These are phyloP conservation scores for Postia placenta DNA, from an alignment of 768 basidiomycete species.

Conservation along the genomic window DNA sequence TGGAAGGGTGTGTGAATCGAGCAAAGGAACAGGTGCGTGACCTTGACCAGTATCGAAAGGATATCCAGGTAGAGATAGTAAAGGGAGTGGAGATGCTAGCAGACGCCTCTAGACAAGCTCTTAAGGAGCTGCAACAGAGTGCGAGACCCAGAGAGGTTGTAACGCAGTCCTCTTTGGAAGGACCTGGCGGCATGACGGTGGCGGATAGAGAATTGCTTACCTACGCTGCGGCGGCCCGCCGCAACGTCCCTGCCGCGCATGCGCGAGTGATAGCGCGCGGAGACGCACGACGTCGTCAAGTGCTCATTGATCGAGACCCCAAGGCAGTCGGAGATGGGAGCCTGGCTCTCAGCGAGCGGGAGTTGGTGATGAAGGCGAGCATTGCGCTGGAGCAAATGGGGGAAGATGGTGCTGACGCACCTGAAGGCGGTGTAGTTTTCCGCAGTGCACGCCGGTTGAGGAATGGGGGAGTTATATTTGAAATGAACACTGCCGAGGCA, in stretches of 20 bases:
- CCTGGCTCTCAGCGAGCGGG: slow-evolving; percentile 6
- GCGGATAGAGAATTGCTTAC: neutral
- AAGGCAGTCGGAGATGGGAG: neutral
- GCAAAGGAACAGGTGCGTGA: neutral
- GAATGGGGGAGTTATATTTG: slow-evolving; percentile 13
- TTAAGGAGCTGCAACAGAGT: neutral
- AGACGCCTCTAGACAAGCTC: too few relatives aligned
- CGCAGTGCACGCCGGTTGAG: neutral
- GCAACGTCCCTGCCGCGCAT: neutral
- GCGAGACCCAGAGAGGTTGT: neutral
- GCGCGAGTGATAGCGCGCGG: neutral
- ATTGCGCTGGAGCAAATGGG: slow-evolving; percentile 11
- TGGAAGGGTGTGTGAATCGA: neutral
- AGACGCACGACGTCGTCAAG: neutral
- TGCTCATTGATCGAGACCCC: neutral
- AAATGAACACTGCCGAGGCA: slow-evolving; percentile 7
- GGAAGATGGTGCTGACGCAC: neutral
- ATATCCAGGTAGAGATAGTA: neutral
- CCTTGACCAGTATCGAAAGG: neutral
- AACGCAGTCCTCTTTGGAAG: neutral
- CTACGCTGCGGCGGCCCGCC: neutral
- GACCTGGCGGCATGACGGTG: neutral
- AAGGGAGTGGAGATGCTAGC: neutral
- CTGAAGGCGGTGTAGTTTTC: neutral
- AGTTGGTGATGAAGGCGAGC: slow-evolving; percentile 11